These are phyloP conservation scores for Penicillium arizonense DNA, from an alignment of 495 filamentous ascomycete genomes.

Conservation along the genomic window DNA sequence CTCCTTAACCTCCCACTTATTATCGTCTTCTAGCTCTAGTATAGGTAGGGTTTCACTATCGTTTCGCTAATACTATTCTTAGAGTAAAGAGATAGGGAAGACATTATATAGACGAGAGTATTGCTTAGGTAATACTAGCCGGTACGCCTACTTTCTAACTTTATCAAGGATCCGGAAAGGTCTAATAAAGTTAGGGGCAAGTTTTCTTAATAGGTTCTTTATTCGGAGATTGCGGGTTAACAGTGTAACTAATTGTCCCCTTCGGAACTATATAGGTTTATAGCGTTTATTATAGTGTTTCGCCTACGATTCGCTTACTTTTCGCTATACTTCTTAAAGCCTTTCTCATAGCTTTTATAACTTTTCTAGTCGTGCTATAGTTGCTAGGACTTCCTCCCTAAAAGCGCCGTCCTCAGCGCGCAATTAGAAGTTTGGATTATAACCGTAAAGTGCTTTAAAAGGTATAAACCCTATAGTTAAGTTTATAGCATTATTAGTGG, in stretches of 20 bases:
- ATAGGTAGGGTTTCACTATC: background rate
- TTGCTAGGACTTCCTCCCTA: background rate
- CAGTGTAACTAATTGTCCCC: background rate
- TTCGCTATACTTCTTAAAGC: background rate
- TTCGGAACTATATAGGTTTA: background rate
- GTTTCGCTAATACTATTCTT: background rate
- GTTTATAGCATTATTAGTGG: slow-evolving; percentile 1
- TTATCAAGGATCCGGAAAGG: background rate
- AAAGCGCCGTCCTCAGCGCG: background rate
- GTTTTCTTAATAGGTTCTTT: background rate
- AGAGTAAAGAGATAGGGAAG: background rate
- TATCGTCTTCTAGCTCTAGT: background rate
- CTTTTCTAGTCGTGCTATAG: background rate
- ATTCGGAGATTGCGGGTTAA: background rate
- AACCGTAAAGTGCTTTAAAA: too few species aligned
- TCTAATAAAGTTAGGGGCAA: background rate
- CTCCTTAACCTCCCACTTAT: background rate
- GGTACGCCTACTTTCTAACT: background rate
- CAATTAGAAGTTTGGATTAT: too few species aligned
- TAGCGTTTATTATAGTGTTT: background rate
- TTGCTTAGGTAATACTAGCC: background rate
- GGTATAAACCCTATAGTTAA: too few species aligned
- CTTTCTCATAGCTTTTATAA: background rate
- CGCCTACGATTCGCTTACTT: background rate
- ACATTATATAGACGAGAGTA: background rate